Base-by-base conservation (phyloP, 371 early-diverging fungal species). In the Mortierella sp. region DNA sequence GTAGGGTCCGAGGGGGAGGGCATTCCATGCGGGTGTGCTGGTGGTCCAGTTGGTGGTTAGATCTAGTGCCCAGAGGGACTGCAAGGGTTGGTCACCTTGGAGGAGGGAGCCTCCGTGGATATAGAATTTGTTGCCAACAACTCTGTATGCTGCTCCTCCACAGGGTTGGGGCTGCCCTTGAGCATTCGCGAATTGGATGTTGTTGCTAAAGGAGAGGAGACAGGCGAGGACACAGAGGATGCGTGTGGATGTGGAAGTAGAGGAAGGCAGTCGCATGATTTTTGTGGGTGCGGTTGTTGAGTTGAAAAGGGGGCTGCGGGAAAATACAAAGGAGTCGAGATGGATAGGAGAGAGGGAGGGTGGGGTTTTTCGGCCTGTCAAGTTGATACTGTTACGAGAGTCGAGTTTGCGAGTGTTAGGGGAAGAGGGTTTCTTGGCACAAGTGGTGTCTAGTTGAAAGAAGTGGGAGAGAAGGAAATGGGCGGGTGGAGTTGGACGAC, bases 21-120 rank as follows among this genome's bases (percentile, higher is more conserved):
- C 0, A 16, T 8, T 75, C 87, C 87, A 86, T 4, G 75, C 74
- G 24, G 87, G 87, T 21, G 75, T 63, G 4, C 56, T 75, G n/a
- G 87, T 86, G 4, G 77, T 58, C 87, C 87, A 86, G 16, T 74
- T 12, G 7, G n/a, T 80, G 8, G 80, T 72, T 29, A 86, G 65
- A 55, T 86, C 80, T 16, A 86, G 75, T 3, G 78, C 77, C 83
- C 82, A 86, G 18, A 82, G 74, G 8, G 48, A 46, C 43, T 24
- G n/a, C 18, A 82, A 71, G 18, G 82, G 44, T 41, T 77, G 63
- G 71, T 86, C 87, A 0, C 27, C 75, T 11, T 73, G 60, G 24
- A 54, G 60, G 24, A 54, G 63, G 18, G 82, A 78, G n/a, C 87
- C 87, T 8, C 87, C 87, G 8, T 86, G 87, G 44, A 86, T 58